Base-by-base conservation (phyloP, 2,329 filamentous ascomycete genomes). In the Pseudogymnoascus sp. region DNA sequence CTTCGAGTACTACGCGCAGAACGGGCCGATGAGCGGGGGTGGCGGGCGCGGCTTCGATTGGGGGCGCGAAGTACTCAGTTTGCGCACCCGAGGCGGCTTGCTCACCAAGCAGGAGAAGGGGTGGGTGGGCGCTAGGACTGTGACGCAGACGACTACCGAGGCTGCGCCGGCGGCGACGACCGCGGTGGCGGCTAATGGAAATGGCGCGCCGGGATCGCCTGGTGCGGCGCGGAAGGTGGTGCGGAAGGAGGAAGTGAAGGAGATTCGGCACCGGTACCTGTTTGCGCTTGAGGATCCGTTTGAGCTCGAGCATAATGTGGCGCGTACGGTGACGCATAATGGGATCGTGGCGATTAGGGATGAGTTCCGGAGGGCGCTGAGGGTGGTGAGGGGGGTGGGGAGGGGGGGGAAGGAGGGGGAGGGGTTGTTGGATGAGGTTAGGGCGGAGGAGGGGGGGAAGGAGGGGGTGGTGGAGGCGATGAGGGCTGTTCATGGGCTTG, bases 271-370 rank as follows among this genome's bases (percentile, higher is more conserved):
- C 71, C 85, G 91, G 11, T 96, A 91, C 73, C 82, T 96, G 4
- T 89, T 96, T 68, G 90, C 91, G 33, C 93, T 97, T 65, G 93
- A 96, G 73, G 93, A 96, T 73, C 93, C 93, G 0, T 96, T 96
- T 71, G 91, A 96, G 77, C 76, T 87, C 1, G 87, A 91, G 42
- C 91, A 96, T 75, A 97, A 96, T 69, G 89, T 96, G 35, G 93
- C 90, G 2, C 82, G 91, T 60, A 96, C 91, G 0, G 91, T 96
- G 0, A 92, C 88, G 6, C 89, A 93, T 71, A 84, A 87, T 65
- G 91, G 91, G 1, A 90, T 96, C 67, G 87, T 90, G 1, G 83
- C 87, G 0, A 95, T 96, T 65, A 82, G 90, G 42, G 88, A 95
- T 69, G 91, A 96, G 75, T 95, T 96, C 71, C 83, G 90, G 17